A percentile compares a stretch with the other conserved stretches of the same genome.
Conservation (phyloP, 768 basidiomycete species). For the Lepiota venenata region DNA sequence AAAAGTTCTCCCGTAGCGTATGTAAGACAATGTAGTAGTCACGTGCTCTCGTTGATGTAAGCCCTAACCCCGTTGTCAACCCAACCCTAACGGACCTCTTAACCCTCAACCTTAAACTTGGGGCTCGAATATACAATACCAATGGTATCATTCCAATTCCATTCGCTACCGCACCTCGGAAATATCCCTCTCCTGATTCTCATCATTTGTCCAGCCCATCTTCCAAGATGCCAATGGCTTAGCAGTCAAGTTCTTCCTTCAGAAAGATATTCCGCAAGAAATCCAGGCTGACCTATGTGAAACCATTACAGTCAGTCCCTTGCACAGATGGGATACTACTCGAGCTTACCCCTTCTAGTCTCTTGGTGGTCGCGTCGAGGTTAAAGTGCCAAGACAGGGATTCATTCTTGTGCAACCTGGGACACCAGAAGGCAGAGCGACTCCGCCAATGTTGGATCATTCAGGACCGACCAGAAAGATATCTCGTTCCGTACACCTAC, state of each 20-base stretch:
- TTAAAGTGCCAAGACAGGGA: conserved; percentile 75
- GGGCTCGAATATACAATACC: conserved; percentile 23
- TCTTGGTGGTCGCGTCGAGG: conserved; percentile 73
- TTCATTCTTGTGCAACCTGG: conserved; percentile 69
- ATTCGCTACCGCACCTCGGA: background rate
- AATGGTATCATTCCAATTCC: conserved; percentile 17
- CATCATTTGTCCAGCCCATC: conserved; percentile 44
- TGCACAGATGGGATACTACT: background rate
- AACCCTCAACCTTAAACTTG: conserved; percentile 52
- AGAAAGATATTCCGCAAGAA: conserved; percentile 70
- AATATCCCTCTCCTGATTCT: background rate
- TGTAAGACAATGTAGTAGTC: conserved; percentile 24
- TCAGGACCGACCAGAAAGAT: conserved; percentile 65
- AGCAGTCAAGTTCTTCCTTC: conserved; percentile 81
- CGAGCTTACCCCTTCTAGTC: conserved; percentile 34
- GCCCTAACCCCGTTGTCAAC: conserved; percentile 31
- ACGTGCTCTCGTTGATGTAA: conserved; percentile 19
- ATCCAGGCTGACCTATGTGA: conserved; percentile 71
- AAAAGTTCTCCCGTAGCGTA: conserved; percentile 66
- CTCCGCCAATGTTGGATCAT: conserved; percentile 73
- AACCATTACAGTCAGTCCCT: conserved; percentile 57
- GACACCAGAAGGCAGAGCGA: conserved; percentile 68
- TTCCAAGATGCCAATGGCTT: conserved; percentile 68
- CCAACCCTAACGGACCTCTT: conserved; percentile 27
- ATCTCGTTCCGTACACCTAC: conserved; percentile 79